phyloP scores from a whole-genome alignment of 768 basidiomycete species.

The Mycena albidolilacea region DNA sequence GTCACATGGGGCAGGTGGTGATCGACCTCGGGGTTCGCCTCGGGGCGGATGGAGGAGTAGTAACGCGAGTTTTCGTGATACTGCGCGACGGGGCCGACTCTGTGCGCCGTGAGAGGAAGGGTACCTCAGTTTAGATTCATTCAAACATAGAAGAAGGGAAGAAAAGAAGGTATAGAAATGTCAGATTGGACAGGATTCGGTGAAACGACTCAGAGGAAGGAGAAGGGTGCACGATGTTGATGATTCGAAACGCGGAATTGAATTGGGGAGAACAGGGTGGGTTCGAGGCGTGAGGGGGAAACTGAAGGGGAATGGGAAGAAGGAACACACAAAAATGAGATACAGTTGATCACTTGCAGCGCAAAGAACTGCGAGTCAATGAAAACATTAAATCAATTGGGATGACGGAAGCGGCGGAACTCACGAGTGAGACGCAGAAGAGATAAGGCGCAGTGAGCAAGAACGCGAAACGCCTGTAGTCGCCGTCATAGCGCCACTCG shows the following conservation, averaged over 20 bases:
- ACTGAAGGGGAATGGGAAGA: no score
- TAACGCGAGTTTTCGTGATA: constrained; percentile 89
- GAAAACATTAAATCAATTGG: background rate
- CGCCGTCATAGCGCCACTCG: constrained; percentile 78
- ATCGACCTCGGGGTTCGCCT: constrained; percentile 75
- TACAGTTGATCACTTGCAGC: background rate
- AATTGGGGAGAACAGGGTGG: no score
- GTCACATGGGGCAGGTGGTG: constrained; percentile 79
- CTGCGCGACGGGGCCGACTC: constrained; percentile 86
- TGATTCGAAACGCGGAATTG: no score
- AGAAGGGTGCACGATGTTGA: no score
- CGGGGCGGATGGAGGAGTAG: constrained; percentile 80
- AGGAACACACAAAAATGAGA: background rate
- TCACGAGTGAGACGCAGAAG: constrained; percentile 83
- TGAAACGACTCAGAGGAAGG: no score
- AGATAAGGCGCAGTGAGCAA: constrained; percentile 77
- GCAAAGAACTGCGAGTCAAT: no score
- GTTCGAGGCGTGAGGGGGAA: no score
- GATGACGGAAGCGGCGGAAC: background rate
- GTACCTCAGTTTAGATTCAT: no score
- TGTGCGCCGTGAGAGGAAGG: no score
- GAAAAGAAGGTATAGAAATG: no score
- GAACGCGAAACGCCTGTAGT: constrained; percentile 75
- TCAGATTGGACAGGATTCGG: no score
- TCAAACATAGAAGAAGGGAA: no score